Percentiles rank a stretch among this genome's conserved stretches.
phyloP scores from a whole-genome alignment of 192 early-diverging fungal genomes.

The Backusella parvicylindrica region DNA sequence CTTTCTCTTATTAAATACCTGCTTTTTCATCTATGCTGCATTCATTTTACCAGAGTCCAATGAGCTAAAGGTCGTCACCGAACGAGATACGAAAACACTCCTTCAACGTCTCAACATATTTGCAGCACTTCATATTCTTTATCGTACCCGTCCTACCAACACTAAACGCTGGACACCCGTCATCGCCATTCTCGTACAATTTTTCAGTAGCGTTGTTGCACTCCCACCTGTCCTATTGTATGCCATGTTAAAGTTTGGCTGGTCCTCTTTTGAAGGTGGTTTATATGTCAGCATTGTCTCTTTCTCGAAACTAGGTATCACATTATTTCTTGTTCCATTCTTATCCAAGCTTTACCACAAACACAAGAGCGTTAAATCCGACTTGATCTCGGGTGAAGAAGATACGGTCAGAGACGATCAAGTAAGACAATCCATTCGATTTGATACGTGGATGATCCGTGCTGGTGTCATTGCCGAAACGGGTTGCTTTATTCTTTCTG shows the following conservation, averaged over 20 bases:
- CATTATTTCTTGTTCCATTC: conserved; percentile 32
- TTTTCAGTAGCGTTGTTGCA: conserved; percentile 10
- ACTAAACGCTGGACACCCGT: conserved; percentile 12
- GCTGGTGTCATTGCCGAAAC: conserved; percentile 35
- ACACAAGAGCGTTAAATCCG: background rate
- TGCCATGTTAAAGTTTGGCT: conserved; percentile 40
- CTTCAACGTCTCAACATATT: conserved; percentile 31
- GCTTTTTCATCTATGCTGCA: background rate
- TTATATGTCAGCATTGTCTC: conserved; percentile 26
- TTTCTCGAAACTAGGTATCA: conserved; percentile 17
- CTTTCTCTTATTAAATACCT: background rate
- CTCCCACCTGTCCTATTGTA: conserved; percentile 34
- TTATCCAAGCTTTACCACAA: conserved; percentile 29
- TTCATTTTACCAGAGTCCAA: conserved; percentile 33
- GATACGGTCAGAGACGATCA: background rate
- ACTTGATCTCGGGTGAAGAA: background rate
- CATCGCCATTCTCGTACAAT: conserved; percentile 12
- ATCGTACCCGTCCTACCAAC: conserved; percentile 3
- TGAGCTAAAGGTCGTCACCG: background rate
- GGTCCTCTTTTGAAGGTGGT: conserved; percentile 44
- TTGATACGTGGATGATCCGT: conserved; percentile 49
- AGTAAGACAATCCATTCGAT: conserved; percentile 11
- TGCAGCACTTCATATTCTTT: conserved; percentile 22
- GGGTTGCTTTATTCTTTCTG: conserved; percentile 22
- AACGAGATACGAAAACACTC: background rate